These are phyloP conservation scores for Suhomyces terraborum DNA, from an alignment of 1,139 yeast species.

Conservation along the genomic window DNA sequence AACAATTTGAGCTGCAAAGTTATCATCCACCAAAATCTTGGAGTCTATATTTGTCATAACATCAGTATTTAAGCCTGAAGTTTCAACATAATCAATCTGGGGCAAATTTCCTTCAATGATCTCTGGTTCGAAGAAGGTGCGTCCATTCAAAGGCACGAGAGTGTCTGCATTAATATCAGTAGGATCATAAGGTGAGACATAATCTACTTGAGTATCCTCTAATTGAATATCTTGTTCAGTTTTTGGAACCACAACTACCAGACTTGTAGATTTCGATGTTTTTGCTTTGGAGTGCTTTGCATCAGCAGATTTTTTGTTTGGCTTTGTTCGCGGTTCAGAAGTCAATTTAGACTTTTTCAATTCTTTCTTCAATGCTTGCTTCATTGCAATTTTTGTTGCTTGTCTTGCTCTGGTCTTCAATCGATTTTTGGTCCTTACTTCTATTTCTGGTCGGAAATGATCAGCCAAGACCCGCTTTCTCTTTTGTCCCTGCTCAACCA, in stretches of 20 bases:
- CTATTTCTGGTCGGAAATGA: conserved; percentile 28
- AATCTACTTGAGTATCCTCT: conserved; percentile 12
- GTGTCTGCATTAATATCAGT: conserved; percentile 40
- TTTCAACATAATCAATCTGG: conserved; percentile 23
- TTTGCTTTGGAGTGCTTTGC: background rate
- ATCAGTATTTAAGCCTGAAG: background rate
- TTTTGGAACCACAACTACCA: background rate
- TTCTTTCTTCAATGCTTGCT: conserved; percentile 5
- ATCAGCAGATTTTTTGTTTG: background rate
- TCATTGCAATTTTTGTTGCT: conserved; percentile 11
- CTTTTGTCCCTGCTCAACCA: conserved; percentile 36
- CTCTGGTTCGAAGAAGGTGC: conserved; percentile 38
- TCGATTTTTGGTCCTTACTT: background rate
- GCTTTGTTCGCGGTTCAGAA: background rate
- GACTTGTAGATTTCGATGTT: background rate
- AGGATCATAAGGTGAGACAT: conserved; percentile 37
- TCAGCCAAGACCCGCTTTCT: conserved; percentile 32
- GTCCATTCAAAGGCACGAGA: conserved; percentile 30
- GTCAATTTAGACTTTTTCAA: conserved; percentile 2
- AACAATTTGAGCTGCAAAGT: conserved; percentile 35
- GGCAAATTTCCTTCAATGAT: conserved; percentile 30
- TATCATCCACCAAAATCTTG: conserved; percentile 14
- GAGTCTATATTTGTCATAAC: conserved; percentile 13
- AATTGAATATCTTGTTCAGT: conserved; percentile 5
- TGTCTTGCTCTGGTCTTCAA: conserved; percentile 14